phyloP scores from a whole-genome alignment of 2,329 filamentous ascomycete species.

The Scedosporium dehoogii region DNA sequence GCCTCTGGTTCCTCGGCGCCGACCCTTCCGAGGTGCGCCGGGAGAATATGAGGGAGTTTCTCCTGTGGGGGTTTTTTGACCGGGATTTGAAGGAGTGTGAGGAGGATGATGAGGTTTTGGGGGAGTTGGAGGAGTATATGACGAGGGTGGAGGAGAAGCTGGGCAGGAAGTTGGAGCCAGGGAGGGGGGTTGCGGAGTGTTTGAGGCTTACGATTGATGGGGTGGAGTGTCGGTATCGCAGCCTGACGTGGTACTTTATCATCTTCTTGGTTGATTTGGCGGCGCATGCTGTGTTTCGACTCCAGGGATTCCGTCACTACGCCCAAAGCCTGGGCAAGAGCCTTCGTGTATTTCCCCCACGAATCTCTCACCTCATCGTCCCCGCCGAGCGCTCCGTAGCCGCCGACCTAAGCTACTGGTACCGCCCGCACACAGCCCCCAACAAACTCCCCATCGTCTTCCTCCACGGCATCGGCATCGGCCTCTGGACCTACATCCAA shows the following conservation, averaged over 20 bases:
- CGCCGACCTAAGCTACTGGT: constrained; percentile 51
- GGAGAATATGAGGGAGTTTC: constrained; percentile 60
- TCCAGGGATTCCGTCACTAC: constrained; percentile 42
- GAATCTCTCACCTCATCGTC: constrained; percentile 36
- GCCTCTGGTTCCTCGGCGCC: constrained; percentile 57
- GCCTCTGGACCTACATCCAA: constrained; percentile 50
- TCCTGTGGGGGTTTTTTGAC: constrained; percentile 60
- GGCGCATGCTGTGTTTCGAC: constrained; percentile 33
- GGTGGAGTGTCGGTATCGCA: constrained; percentile 50
- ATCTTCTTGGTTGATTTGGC: constrained; percentile 44
- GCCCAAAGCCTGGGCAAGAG: constrained; percentile 25
- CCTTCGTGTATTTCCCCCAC: constrained; percentile 43
- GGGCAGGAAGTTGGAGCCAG: constrained; percentile 38
- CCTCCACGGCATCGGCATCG: constrained; percentile 62
- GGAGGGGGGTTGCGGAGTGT: constrained; percentile 43
- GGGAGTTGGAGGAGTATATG: constrained; percentile 37
- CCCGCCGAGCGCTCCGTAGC: constrained; percentile 36
- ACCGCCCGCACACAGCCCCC: constrained; percentile 47
- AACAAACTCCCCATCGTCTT: constrained; percentile 51
- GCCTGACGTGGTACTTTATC: constrained; percentile 54
- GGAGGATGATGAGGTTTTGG: constrained; percentile 21
- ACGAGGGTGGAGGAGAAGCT: constrained; percentile 42
- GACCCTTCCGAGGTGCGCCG: constrained; percentile 44
- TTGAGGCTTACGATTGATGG: constrained; percentile 58
- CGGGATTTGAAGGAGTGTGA: constrained; percentile 9